Evolutionary conservation across 345 rosid species (phyloP).

Genomic region (Balakata baccata): DNA sequence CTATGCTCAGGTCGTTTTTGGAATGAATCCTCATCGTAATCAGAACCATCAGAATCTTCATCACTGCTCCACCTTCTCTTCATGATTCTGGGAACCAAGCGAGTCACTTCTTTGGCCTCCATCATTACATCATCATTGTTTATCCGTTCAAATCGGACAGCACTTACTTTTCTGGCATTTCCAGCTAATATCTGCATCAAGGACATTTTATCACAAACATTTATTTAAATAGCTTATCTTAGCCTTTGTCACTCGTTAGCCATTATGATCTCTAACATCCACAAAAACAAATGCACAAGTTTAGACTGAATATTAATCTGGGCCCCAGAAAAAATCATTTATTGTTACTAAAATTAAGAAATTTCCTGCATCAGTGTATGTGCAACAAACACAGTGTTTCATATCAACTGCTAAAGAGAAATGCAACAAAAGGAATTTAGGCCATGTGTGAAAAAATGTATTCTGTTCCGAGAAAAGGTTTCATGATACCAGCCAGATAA

Average conservation of each 20-base stretch:
- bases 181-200: slow-evolving; percentile 78
- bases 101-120: slow-evolving; percentile 63
- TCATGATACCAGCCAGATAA: not conserved
- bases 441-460: not conserved
- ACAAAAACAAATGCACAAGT: not conserved
- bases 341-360: not conserved
- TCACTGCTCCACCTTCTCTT: slow-evolving; percentile 74
- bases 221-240: slow-evolving; percentile 10
- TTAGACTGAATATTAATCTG: not conserved
- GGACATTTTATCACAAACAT: slow-evolving; percentile 6
- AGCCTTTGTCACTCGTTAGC: not conserved
- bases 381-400: not conserved
- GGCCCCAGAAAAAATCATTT: not conserved
- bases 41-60: slow-evolving; percentile 39
- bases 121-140: slow-evolving; percentile 43
- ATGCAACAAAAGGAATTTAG: slow-evolving; percentile 3
- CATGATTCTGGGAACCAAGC: slow-evolving; percentile 69
- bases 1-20: slow-evolving; percentile 36
- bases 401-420: not conserved
- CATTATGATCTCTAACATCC: not conserved
- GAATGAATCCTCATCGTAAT: slow-evolving; percentile 38
- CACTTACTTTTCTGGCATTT: slow-evolving; percentile 94
- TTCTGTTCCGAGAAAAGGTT: not conserved
- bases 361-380: not conserved
- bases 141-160: slow-evolving; percentile 79